phyloP scores from a whole-genome alignment of 352 stramenopile species.

The Thraustotheca clavata region DNA sequence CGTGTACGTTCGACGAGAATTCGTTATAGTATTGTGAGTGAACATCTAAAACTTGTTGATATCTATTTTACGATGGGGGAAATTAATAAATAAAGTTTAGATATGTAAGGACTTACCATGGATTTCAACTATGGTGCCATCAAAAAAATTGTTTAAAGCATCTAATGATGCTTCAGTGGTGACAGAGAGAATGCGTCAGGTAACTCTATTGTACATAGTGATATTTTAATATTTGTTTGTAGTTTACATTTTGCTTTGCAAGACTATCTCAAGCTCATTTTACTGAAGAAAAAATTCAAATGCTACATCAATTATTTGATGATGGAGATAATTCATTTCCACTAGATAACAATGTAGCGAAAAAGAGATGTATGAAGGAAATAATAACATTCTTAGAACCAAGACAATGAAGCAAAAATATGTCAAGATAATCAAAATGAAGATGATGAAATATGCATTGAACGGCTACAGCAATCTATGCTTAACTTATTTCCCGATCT shows the following conservation, averaged over 20 bases:
- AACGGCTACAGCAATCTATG: neutral
- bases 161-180: neutral
- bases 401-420: neutral
- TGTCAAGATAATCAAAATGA: neutral
- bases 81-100: neutral
- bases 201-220: neutral
- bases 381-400: neutral
- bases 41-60: neutral
- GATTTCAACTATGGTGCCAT: neutral
- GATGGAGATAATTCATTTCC: neutral
- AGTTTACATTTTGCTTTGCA: neutral
- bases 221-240: neutral
- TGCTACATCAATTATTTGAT: neutral
- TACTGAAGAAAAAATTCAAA: neutral
- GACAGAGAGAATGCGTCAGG: neutral
- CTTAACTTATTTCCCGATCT: neutral
- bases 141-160: neutral
- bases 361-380: too few relatives aligned
- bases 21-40: neutral
- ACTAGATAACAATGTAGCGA: neutral
- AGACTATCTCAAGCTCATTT: neutral
- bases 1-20: neutral
- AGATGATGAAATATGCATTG: neutral
- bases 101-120: neutral
- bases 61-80: too few relatives aligned